phyloP scores from a whole-genome alignment of 345 rosid species.

The Boechera stricta region DNA sequence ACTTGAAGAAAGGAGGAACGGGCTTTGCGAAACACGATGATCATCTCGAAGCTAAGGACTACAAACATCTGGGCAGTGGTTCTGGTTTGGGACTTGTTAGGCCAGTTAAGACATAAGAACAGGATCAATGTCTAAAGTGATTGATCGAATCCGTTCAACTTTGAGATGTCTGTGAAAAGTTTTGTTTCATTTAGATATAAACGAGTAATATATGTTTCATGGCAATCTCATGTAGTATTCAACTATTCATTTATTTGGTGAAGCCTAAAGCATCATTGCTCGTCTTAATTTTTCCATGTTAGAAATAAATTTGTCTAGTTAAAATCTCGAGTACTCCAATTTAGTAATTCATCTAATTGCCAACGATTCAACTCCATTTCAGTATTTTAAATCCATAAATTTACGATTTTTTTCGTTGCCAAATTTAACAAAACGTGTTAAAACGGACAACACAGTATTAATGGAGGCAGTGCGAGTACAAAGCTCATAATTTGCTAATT shows the following conservation, averaged over 20 bases:
- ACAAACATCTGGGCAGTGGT: slow-evolving; percentile 94
- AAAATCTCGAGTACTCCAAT: not conserved
- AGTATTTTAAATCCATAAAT: not conserved
- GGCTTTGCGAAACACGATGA: slow-evolving; percentile 91
- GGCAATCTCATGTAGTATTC: not conserved
- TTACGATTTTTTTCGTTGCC: not conserved
- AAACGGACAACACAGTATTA: not conserved
- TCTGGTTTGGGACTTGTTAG: slow-evolving; percentile 86
- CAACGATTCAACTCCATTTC: not conserved
- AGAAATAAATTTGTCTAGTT: not conserved
- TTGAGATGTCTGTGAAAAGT: not conserved
- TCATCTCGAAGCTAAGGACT: slow-evolving; percentile 78
- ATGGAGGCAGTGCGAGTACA: not conserved
- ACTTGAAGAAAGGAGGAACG: slow-evolving; percentile 82
- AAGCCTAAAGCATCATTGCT: not conserved
- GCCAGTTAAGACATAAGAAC: slow-evolving; percentile 58
- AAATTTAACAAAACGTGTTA: not conserved
- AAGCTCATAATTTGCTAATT: slow-evolving; percentile 6
- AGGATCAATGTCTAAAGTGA: not conserved
- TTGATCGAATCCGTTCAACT: not conserved
- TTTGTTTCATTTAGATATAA: not conserved
- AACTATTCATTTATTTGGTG: not conserved
- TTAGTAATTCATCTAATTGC: not conserved
- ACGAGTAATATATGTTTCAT: not conserved
- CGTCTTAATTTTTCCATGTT: not conserved